Base-by-base conservation (phyloP, 768 basidiomycete species). In the Mycena vitilis region DNA sequence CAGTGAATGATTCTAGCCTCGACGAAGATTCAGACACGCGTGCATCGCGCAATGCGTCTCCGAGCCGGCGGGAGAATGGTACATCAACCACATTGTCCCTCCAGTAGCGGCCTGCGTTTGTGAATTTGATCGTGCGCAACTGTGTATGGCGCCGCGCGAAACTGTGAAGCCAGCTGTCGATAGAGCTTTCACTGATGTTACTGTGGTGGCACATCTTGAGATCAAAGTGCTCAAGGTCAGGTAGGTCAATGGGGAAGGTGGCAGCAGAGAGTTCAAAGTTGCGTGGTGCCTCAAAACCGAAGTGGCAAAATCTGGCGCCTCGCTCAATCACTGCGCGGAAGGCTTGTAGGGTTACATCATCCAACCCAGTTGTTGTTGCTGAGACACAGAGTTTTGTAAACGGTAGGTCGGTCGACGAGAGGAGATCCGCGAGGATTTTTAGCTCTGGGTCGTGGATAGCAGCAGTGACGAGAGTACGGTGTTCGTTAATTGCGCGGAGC, bases 201-300 rank as follows among this genome's bases (percentile, higher is more conserved):
- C 7, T 34, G 20, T 10, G 36, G 20, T 22, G n/a, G 12, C 36
- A 37, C 16, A 54, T 2, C 5, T 30, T 13, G 7, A 55, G 1
- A 22, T 63, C 62, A 5, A 63, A 25, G 12, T 55, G 52, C 16
- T 55, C 40, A 16, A 63, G 62, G n/a, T 44, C 54, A 16, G 54
- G 54, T 0, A 63, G 36, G 18, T 16, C 20, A 11, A 40, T 40
- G 12, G 16, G 52, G 5, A 45, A 20, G 40, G 18, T 23, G 49
- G 5, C 25, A 45, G 9, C 25, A 18, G 13, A 11, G 5, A 36
- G 36, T 4, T 52, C 12, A 12, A 30, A 16, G 20, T 53, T 36
- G 16, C 25, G 34, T 36, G 22, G 30, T 30, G 30, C 30, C 30
- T 30, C 30, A 30, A 30, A 30, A 2, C 30, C 30, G 30, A 30